Evolutionary conservation across 2,329 filamentous ascomycete species (phyloP).

Genomic region (Aspergillus quadricinctus): DNA sequence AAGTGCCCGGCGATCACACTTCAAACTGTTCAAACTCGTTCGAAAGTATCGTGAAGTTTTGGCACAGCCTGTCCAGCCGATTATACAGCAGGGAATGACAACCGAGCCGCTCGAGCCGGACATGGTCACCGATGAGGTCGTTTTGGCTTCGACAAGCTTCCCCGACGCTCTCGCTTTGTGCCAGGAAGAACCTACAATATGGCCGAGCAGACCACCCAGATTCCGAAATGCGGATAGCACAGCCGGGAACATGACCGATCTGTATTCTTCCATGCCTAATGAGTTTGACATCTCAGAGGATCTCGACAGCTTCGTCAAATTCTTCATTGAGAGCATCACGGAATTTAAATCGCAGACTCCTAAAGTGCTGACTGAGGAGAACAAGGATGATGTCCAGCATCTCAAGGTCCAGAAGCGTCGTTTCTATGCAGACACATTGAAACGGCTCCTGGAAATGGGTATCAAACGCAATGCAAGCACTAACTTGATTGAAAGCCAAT

Average conservation of each 20-base stretch:
- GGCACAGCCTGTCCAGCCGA: conserved; percentile 65
- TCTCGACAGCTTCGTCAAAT: conserved; percentile 64
- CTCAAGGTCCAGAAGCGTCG: conserved; percentile 87
- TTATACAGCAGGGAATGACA: conserved; percentile 41
- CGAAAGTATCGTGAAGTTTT: conserved; percentile 82
- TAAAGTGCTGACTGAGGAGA: conserved; percentile 74
- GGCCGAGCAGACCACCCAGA: conserved; percentile 54
- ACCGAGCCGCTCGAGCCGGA: conserved; percentile 30
- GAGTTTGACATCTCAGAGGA: conserved; percentile 55
- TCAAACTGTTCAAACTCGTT: conserved; percentile 86
- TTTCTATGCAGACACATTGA: conserved; percentile 83
- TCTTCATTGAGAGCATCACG: conserved; percentile 63
- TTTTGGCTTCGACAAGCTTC: conserved; percentile 17
- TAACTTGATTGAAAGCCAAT: conserved; percentile 68
- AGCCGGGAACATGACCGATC: conserved; percentile 66
- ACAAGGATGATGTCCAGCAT: conserved; percentile 77
- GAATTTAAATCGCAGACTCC: conserved; percentile 83
- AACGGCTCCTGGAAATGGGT: conserved; percentile 81
- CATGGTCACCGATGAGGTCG: conserved; percentile 6
- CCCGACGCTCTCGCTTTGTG: conserved; percentile 32
- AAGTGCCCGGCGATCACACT: conserved; percentile 84
- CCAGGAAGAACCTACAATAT: conserved; percentile 23
- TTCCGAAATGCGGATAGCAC: conserved; percentile 68
- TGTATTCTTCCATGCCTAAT: conserved; percentile 52
- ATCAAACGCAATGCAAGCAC: conserved; percentile 76